Percentiles rank a stretch among this genome's conserved stretches.
Evolutionary conservation across 2,329 filamentous ascomycete genomes (phyloP).

Genomic region (Ceratocystiopsis sp.): DNA sequence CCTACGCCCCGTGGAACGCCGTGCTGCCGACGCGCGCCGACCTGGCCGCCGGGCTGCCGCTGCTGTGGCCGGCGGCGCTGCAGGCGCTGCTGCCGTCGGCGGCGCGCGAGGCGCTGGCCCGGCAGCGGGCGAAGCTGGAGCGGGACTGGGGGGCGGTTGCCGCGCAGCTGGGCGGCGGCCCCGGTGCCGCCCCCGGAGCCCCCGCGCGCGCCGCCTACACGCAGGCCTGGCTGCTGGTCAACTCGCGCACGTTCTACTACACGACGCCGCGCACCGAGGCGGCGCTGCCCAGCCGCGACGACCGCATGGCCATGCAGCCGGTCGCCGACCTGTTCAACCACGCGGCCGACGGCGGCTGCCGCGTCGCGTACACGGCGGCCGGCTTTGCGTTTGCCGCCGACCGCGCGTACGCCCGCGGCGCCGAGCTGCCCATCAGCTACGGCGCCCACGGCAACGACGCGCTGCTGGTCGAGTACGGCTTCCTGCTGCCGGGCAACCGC

Average conservation of each 20-base stretch:
- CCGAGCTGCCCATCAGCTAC: slow-evolving; percentile 54
- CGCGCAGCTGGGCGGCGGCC: not conserved
- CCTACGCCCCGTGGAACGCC: slow-evolving; percentile 41
- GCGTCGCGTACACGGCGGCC: slow-evolving; percentile 28
- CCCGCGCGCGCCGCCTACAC: slow-evolving; percentile 6
- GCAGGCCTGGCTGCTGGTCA: slow-evolving; percentile 37
- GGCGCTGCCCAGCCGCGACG: slow-evolving; percentile 24
- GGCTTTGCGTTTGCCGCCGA: slow-evolving; percentile 39
- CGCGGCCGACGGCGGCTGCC: slow-evolving; percentile 27
- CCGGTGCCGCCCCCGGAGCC: not conserved
- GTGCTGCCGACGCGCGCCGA: slow-evolving; percentile 49
- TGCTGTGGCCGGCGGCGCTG: slow-evolving; percentile 30
- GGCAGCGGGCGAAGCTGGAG: slow-evolving; percentile 30
- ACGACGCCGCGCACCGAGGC: slow-evolving; percentile 26
- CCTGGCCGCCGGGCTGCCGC: slow-evolving; percentile 30
- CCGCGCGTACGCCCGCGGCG: slow-evolving; percentile 32
- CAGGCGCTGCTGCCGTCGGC: slow-evolving; percentile 28
- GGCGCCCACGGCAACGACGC: slow-evolving; percentile 56
- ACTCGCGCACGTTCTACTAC: slow-evolving; percentile 45
- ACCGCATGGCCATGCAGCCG: slow-evolving; percentile 52
- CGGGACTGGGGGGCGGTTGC: slow-evolving; percentile 20
- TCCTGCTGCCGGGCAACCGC: slow-evolving; percentile 25
- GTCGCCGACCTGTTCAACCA: slow-evolving; percentile 57
- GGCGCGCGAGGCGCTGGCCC: slow-evolving; percentile 27
- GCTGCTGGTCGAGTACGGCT: slow-evolving; percentile 50